Conservation (phyloP, 208 protist genomes). For the Trypanosoma brucei region DNA sequence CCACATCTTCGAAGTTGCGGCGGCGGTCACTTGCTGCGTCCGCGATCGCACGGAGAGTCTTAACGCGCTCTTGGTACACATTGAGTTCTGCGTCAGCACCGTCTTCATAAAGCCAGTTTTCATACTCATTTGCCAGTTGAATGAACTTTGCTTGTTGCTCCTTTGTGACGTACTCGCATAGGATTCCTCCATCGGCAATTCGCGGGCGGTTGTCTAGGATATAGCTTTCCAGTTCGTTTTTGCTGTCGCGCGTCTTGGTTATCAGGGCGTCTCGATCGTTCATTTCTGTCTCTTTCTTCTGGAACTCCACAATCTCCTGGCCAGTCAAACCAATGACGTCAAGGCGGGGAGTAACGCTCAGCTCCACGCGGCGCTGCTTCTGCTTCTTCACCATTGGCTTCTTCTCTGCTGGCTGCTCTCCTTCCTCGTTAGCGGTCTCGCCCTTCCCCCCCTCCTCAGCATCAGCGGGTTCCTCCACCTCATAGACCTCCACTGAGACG, state of each 20-base stretch:
- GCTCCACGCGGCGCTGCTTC: conserved; percentile 28
- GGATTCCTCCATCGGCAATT: conserved; percentile 53
- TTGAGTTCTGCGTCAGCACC: conserved; percentile 64
- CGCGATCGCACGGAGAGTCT: conserved; percentile 71
- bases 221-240: conserved; percentile 91
- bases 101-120: conserved; percentile 89
- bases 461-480: conserved; percentile 52
- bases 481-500: conserved; percentile 60
- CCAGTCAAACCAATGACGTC: conserved; percentile 49
- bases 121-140: conserved; percentile 58
- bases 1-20: conserved; percentile 55
- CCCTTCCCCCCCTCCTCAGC: conserved; percentile 27
- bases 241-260: conserved; percentile 68
- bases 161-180: conserved; percentile 58
- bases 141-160: conserved; percentile 53
- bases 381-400: conserved; percentile 49
- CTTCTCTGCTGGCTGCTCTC: conserved; percentile 26
- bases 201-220: conserved; percentile 80
- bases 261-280: conserved; percentile 60
- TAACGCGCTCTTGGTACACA: conserved; percentile 66
- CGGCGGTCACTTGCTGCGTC: conserved; percentile 62
- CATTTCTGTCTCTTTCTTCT: conserved; percentile 77
- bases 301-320: conserved; percentile 44
- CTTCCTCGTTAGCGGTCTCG: conserved; percentile 25
- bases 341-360: conserved; percentile 53